Evolutionary conservation across 371 early-diverging fungal genomes (phyloP).

Genomic region (Syncephalastrum racemosum): DNA sequence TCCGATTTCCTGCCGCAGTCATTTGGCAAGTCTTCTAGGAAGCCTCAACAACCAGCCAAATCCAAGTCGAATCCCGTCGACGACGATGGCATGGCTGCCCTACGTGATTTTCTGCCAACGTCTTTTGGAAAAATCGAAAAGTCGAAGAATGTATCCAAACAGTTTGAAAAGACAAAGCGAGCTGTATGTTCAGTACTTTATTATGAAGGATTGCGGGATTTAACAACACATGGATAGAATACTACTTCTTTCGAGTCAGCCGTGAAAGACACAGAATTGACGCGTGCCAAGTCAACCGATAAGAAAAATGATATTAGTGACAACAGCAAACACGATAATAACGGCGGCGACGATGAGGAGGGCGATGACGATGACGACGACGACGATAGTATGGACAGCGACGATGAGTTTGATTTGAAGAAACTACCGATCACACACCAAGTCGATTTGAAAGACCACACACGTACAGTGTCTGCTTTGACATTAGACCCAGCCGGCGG

Average conservation of each 20-base stretch:
- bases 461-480: conserved; percentile 76
- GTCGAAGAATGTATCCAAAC: conserved; percentile 21
- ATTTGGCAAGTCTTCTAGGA: conserved; percentile 35
- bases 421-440: conserved; percentile 68
- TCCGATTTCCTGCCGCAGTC: conserved; percentile 53
- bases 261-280: neutral
- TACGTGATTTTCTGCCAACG: conserved; percentile 56
- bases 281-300: conserved; percentile 3
- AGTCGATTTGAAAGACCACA: conserved; percentile 66
- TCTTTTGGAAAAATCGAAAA: conserved; percentile 61
- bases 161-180: conserved; percentile 52
- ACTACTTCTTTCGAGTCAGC: neutral
- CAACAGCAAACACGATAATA: conserved; percentile 2
- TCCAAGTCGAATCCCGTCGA: neutral
- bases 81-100: conserved; percentile 43
- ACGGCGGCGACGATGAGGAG: conserved; percentile 33
- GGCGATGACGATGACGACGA: conserved; percentile 30
- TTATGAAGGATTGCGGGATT: neutral
- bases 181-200: conserved; percentile 18
- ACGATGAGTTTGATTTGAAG: conserved; percentile 25
- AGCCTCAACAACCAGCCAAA: conserved; percentile 3
- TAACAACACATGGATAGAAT: neutral
- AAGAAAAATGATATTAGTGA: conserved; percentile 4
- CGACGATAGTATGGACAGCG: conserved; percentile 25
- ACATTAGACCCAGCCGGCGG: conserved; percentile 84